Percentiles rank a stretch among this genome's conserved stretches.
phyloP scores from a whole-genome alignment of 1,139 yeast genomes.

The Hemisphaericaspora subhashii region DNA sequence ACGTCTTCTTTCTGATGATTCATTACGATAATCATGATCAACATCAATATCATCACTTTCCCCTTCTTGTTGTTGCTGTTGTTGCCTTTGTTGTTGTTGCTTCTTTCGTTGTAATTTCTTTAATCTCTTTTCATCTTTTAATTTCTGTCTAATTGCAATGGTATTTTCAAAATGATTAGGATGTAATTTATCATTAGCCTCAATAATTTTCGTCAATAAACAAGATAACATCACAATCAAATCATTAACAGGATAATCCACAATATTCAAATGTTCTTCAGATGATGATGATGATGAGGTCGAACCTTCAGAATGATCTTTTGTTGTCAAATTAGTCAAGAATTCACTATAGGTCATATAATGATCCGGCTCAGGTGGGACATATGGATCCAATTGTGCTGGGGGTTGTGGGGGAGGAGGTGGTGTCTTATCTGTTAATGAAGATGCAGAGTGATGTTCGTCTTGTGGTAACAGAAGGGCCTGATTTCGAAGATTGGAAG shows the following conservation, averaged over 20 bases:
- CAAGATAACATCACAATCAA: conserved; percentile 83
- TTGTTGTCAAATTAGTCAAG: conserved; percentile 30
- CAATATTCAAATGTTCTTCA: conserved; percentile 71
- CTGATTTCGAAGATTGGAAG: not conserved
- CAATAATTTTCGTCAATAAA: conserved; percentile 79
- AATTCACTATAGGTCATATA: conserved; percentile 48
- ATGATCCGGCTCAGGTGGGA: conserved; percentile 39
- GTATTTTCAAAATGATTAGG: conserved; percentile 66
- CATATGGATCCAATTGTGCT: conserved; percentile 11
- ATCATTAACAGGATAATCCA: conserved; percentile 80
- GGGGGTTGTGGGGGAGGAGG: conserved; percentile 8
- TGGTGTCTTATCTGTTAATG: conserved; percentile 7
- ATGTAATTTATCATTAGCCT: conserved; percentile 85
- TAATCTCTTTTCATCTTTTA: conserved; percentile 37
- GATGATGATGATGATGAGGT: no score
- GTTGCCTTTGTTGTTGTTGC: no score
- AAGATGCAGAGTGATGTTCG: conserved; percentile 7
- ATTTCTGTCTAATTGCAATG: conserved; percentile 45
- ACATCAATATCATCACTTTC: conserved; percentile 17
- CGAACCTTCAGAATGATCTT: conserved; percentile 19
- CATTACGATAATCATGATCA: conserved; percentile 17
- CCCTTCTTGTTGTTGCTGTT: conserved; percentile 16
- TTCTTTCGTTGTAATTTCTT: conserved; percentile 25
- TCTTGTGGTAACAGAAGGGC: not conserved
- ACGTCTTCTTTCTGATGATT: conserved; percentile 24